These are phyloP conservation scores for Fomitopsis betulina DNA, from an alignment of 1,284 basidiomycete genomes.

Conservation along the genomic window DNA sequence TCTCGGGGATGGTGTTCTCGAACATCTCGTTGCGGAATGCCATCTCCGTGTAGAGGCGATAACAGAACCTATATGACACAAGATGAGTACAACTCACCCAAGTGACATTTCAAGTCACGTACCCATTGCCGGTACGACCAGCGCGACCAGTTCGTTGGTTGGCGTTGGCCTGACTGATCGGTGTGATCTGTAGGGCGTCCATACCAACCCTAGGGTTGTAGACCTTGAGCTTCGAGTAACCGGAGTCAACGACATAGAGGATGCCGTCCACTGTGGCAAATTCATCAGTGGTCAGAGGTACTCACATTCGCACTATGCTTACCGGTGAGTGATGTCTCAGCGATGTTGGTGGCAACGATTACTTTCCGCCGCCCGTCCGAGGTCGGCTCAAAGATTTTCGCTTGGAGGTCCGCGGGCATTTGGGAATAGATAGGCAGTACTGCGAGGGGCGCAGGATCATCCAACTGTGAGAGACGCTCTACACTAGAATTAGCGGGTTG, in stretches of 20 bases:
- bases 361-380: conserved; percentile 94
- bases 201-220: conserved; percentile 99
- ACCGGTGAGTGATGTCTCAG: conserved; percentile 96
- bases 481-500: conserved; percentile 15
- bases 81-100: not conserved
- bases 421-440: conserved; percentile 98
- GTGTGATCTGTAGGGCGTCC: conserved; percentile 98
- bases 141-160: conserved; percentile 95
- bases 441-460: conserved; percentile 83
- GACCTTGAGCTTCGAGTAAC: conserved; percentile 97
- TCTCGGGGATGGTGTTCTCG: conserved; percentile 94
- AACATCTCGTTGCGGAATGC: conserved; percentile 99
- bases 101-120: conserved; percentile 24
- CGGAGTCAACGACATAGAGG: conserved; percentile 93
- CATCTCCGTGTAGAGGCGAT: conserved; percentile 95
- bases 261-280: conserved; percentile 86
- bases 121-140: conserved; percentile 93
- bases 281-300: conserved; percentile 11
- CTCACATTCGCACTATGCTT: conserved; percentile 14
- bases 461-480: conserved; percentile 90
- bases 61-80: conserved; percentile 69
- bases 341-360: conserved; percentile 98
- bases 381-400: conserved; percentile 95
- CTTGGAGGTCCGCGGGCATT: conserved; percentile 98
- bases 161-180: conserved; percentile 97